Percentiles rank a stretch among this genome's conserved stretches.
These are phyloP conservation scores for Fusarium sp. DNA, from an alignment of 2,329 filamentous ascomycete species.

Conservation along the genomic window DNA sequence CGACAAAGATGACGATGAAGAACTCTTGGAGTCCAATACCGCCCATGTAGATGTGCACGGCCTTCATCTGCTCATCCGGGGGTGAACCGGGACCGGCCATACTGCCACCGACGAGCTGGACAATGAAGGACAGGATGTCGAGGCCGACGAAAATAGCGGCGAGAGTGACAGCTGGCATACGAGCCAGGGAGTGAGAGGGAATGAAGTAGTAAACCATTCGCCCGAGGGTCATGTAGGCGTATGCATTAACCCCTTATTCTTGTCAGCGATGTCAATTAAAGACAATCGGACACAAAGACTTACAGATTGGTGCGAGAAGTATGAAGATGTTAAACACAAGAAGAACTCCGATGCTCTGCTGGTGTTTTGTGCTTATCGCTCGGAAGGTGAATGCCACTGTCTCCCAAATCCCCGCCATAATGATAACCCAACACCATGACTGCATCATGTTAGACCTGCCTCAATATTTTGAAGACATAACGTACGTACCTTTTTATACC, in stretches of 20 bases:
- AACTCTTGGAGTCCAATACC: constrained; percentile 67
- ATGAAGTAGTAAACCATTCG: constrained; percentile 62
- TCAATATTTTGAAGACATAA: constrained; percentile 4
- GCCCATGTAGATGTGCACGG: constrained; percentile 66
- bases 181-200: constrained; percentile 55
- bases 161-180: constrained; percentile 55
- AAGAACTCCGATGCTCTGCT: constrained; percentile 35
- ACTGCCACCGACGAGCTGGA: constrained; percentile 55
- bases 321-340: constrained; percentile 47
- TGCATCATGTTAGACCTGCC: constrained; percentile 5
- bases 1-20: constrained; percentile 64
- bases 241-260: constrained; percentile 60
- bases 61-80: constrained; percentile 48
- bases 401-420: constrained; percentile 54
- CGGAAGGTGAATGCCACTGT: constrained; percentile 43
- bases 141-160: constrained; percentile 59
- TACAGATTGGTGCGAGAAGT: constrained; percentile 44
- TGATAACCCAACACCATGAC: constrained; percentile 56
- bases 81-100: constrained; percentile 48
- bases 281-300: background rate
- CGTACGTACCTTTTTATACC: constrained; percentile 44
- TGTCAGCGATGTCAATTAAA: background rate
- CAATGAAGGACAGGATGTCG: constrained; percentile 56
- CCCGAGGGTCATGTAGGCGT: constrained; percentile 62
- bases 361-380: constrained; percentile 41